Evolutionary conservation across 768 basidiomycete species (phyloP), one percentile per base, ranked within the genome.

Genomic region (Tulasnella sp.): DNA sequence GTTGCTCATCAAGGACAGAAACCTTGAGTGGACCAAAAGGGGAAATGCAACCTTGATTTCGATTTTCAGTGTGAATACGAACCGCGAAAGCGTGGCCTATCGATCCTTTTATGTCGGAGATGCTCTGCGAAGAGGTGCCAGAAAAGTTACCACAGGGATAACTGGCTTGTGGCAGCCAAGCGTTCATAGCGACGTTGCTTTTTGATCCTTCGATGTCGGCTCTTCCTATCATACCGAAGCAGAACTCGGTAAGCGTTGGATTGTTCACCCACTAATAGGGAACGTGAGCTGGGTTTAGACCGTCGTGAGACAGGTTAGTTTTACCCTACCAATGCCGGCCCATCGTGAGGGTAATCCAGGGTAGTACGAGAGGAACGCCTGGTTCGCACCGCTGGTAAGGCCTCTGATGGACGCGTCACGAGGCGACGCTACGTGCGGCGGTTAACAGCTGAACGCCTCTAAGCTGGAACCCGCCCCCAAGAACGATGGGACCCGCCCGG

Each of bases 371-470:
- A 82, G 81, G 81, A 82, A 83, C 52, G 40, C 36, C 52, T 54
- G 39, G 39, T 37, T 54, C 52, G 32, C 52, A 37, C 39, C 27
- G 29, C 34, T 50, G 49, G 49, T 50, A 50, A 35, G 19, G 49
- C 49, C 49, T 35, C 34, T 35, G 49, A 32, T 50, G 29, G 78
- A 82, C 77, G 74, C 78, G 79, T 78, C 81, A 81, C 77, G 80
- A 75, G 70, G 77, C 77, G 77, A 82, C 81, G 80, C 80, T 82
- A 82, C 80, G 81, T 80, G 78, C 77, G 81, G 77, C 79, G 80
- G 81, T 81, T 82, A 82, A 83, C 82, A 81, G 77, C 81, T 83
- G 80, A 82, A 82, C 75, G 79, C 81, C 81, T 83, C 81, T 82
- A 82, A 82, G 80, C 73, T 79, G 81, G 80, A 82, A 83, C 81